These are phyloP conservation scores for Arxiozyma heterogenica DNA, from an alignment of 1,139 yeast genomes.

Conservation along the genomic window DNA sequence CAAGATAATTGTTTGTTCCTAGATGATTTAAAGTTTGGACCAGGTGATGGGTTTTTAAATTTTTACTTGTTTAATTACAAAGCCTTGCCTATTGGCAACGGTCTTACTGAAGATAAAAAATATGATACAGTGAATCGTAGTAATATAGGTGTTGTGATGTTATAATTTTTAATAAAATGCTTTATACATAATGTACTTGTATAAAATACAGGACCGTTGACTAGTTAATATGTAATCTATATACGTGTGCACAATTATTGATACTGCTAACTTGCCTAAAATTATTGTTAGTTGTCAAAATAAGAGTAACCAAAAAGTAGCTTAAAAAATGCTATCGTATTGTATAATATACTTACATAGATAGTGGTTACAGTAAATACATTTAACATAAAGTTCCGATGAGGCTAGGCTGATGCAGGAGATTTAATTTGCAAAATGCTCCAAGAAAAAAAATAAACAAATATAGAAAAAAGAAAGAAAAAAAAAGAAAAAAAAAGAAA, in stretches of 20 bases:
- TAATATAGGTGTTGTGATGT: conserved; percentile 83
- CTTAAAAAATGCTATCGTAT: too few relatives aligned
- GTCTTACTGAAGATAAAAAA: conserved; percentile 50
- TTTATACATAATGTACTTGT: not conserved
- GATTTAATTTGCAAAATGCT: not conserved
- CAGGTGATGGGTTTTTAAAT: conserved; percentile 88
- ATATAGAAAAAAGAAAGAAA: too few relatives aligned
- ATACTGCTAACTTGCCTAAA: too few relatives aligned
- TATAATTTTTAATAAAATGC: conserved; percentile 30
- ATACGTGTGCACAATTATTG: not conserved
- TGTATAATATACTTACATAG: not conserved
- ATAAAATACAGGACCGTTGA: not conserved
- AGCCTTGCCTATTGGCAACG: conserved; percentile 74
- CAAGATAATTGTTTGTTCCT: conserved; percentile 83
- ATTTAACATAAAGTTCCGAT: not conserved
- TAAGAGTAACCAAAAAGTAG: not conserved
- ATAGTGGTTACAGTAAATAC: not conserved
- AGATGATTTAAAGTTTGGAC: conserved; percentile 77
- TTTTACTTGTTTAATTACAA: conserved; percentile 87
- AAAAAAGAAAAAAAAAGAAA: too few relatives aligned
- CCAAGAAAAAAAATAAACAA: not conserved
- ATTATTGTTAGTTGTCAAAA: not conserved
- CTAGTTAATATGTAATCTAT: not conserved
- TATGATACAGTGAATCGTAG: conserved; percentile 49
- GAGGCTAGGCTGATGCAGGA: not conserved